phyloP scores from a whole-genome alignment of 2,329 filamentous ascomycete genomes.

The Stachybotrys echinatus region DNA sequence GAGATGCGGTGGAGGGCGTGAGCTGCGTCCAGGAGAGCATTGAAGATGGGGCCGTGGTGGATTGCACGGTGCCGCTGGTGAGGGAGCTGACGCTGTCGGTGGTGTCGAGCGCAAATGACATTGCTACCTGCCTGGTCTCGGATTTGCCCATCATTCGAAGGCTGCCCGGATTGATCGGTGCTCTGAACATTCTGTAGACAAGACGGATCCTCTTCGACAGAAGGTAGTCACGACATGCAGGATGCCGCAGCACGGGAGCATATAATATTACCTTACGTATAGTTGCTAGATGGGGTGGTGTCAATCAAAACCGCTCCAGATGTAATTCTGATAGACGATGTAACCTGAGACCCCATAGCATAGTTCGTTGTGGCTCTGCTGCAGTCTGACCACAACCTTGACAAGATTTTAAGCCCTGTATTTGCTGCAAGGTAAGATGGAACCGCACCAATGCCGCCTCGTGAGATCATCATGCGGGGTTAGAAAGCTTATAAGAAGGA shows the following conservation, averaged over 20 bases:
- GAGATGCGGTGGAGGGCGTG: background rate
- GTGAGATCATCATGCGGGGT: background rate
- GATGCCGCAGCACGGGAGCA: too few relatives aligned
- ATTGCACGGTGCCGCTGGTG: constrained; percentile 2
- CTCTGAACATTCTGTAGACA: constrained; percentile 1
- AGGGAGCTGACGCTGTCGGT: background rate
- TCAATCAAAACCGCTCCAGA: too few relatives aligned
- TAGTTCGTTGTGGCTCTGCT: too few relatives aligned
- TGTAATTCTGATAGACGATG: too few relatives aligned
- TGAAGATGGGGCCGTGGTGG: constrained; percentile 1
- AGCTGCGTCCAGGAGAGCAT: constrained; percentile 3
- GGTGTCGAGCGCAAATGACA: constrained; percentile 1
- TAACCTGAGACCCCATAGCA: too few relatives aligned
- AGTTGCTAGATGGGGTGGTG: too few relatives aligned
- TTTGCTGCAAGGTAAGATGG: too few relatives aligned
- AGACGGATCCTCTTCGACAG: too few relatives aligned
- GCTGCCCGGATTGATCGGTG: constrained; percentile 1
- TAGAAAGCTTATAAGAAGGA: background rate
- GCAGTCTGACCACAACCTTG: too few relatives aligned
- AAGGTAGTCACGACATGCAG: too few relatives aligned
- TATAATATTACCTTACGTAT: too few relatives aligned
- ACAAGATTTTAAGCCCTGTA: too few relatives aligned
- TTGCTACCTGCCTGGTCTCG: constrained; percentile 4
- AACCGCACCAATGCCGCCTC: background rate
- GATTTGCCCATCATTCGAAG: constrained; percentile 2